phyloP scores from a whole-genome alignment of 495 filamentous ascomycete species.

The Lepraria neglecta region DNA sequence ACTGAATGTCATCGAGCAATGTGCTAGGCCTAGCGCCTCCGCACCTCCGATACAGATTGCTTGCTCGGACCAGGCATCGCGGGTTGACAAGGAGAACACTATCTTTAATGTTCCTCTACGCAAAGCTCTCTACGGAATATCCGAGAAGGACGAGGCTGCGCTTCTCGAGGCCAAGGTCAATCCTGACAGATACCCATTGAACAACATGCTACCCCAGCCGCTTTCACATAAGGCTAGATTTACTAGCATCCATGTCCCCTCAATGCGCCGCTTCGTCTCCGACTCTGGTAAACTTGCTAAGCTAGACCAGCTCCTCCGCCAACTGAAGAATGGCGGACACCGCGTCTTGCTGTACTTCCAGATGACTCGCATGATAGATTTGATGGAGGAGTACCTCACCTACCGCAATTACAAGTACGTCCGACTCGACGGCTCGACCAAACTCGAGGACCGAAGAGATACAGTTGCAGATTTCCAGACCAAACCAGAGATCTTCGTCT shows the following conservation, averaged over 20 bases:
- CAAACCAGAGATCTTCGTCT: constrained; percentile 88
- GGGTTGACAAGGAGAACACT: constrained; percentile 61
- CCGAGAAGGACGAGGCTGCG: constrained; percentile 58
- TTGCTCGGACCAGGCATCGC: constrained; percentile 60
- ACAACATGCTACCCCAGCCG: constrained; percentile 63
- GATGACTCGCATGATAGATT: constrained; percentile 99
- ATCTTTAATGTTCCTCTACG: constrained; percentile 75
- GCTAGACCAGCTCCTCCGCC: constrained; percentile 76
- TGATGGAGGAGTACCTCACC: constrained; percentile 98
- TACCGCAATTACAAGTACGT: constrained; percentile 99
- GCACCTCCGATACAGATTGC: constrained; percentile 83
- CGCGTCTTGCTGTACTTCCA: constrained; percentile 99
- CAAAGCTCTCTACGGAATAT: constrained; percentile 60
- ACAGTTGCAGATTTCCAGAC: constrained; percentile 96
- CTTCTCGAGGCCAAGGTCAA: constrained; percentile 65
- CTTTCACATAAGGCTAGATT: constrained; percentile 73
- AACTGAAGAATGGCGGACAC: constrained; percentile 86
- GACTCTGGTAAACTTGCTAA: constrained; percentile 94
- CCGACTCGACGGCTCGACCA: constrained; percentile 94
- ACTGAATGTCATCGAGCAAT: constrained; percentile 70
- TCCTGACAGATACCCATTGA: constrained; percentile 48
- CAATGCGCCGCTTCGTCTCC: constrained; percentile 98
- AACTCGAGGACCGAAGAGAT: constrained; percentile 92
- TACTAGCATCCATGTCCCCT: constrained; percentile 86
- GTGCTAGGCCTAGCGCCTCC: constrained; percentile 63